Base-by-base conservation (phyloP, 75 land plant genomes). In the Picea sitchensis region DNA sequence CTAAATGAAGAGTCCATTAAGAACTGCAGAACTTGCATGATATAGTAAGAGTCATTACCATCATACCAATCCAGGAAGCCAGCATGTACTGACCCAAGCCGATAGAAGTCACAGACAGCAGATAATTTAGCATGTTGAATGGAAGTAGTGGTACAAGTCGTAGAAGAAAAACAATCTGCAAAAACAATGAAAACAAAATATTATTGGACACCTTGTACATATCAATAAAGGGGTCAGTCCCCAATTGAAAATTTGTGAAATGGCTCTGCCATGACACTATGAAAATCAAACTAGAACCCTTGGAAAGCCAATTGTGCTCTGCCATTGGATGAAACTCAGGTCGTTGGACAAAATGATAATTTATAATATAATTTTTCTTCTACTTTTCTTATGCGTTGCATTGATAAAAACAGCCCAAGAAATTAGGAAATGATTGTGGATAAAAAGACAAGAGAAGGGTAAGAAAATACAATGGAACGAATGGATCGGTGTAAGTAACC, bases 61-160 rank as follows among this genome's bases (percentile, higher is more conserved):
- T 96, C 96, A 94, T 94, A 58, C 99, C 99, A 20, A 96, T 78
- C 96, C 99, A 96, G 56, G 99, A 92, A 68, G 96, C 99, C 56
- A 96, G 32, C 78, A 87, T 79, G 84, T 96, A 96, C 14, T 83
- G 82, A 14, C 87, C 82, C 18, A 89, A 47, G 14, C 86, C 76
- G 79, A 96, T 84, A 68, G 99, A 93, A 58, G 99, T 96, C 74
- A 96, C 94, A 31, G 99, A 96, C 6, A 96, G 82, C 38, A 96
- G 92, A 82, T 96, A 96, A 82, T 96, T 96, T 77, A 96, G 69
- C 81, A 96, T 87, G 81, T 92, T 96, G 81, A 94, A 96, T 76
- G 99, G 96, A 47, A 96, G 90, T 47, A 96, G 79, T 21, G 96
- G 99, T 44, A 94, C 99, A 77, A 96, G 90, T 44, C 99, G 91